A percentile compares a stretch with the other conserved stretches of the same genome.
These are phyloP conservation scores for Euptelea pleiosperma DNA, from an alignment of 164 flowering plant species.

Conservation along the genomic window DNA sequence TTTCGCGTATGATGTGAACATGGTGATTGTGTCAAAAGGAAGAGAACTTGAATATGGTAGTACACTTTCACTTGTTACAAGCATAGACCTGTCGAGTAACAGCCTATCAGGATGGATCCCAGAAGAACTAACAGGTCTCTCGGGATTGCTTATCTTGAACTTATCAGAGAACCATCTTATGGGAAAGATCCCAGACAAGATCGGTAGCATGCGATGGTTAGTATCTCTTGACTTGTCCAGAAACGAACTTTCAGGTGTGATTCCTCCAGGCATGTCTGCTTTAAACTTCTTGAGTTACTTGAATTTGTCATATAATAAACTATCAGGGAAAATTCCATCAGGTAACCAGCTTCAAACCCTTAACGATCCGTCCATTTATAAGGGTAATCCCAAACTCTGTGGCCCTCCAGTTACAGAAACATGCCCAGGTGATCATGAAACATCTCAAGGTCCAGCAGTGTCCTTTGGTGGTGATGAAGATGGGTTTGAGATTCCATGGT, in stretches of 20 bases:
- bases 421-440: no score
- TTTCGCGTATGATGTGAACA: no score
- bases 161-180: constrained; percentile 28
- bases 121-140: constrained; percentile 16
- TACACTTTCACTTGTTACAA: not conserved
- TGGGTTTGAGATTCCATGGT: no score
- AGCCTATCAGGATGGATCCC: constrained; percentile 26
- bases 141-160: constrained; percentile 17
- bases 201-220: constrained; percentile 12
- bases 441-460: no score
- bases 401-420: no score
- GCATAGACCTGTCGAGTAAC: constrained; percentile 30
- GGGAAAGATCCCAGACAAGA: constrained; percentile 22
- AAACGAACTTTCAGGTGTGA: constrained; percentile 20
- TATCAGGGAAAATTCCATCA: constrained; percentile 23
- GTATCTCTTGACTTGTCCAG: constrained; percentile 26
- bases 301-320: no score
- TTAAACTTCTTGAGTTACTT: constrained; percentile 16
- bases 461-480: no score
- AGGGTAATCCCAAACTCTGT: constrained; percentile 3
- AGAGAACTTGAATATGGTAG: constrained; percentile 6
- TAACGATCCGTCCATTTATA: not conserved
- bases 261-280: constrained; percentile 18
- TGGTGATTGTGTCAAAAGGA: not conserved
- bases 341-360: constrained; percentile 4